Evolutionary conservation across 2,329 filamentous ascomycete genomes (phyloP).

Genomic region (Penicillium nordicum): DNA sequence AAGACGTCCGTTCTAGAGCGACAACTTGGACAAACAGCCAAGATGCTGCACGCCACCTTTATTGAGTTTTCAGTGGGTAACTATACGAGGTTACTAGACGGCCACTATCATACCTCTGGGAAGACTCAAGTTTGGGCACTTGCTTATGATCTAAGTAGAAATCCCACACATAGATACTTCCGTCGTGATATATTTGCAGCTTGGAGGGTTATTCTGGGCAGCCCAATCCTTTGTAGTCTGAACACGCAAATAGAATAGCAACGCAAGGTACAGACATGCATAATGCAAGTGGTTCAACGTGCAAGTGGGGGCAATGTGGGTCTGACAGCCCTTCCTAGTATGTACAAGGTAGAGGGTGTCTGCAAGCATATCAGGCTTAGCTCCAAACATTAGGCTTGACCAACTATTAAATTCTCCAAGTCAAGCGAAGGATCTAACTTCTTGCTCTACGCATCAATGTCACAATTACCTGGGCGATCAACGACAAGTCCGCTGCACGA

Average conservation of each 20-base stretch:
- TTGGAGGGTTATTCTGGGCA: too few relatives aligned
- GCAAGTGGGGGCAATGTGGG: not conserved
- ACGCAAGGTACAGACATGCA: not conserved
- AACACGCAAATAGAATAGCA: not conserved
- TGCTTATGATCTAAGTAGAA: too few relatives aligned
- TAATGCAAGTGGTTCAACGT: not conserved
- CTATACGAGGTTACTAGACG: not conserved
- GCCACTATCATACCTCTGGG: too few relatives aligned
- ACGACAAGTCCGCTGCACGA: not conserved
- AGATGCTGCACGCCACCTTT: not conserved
- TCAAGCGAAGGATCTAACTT: not conserved
- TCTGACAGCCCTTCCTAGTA: not conserved
- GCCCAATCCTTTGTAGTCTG: not conserved
- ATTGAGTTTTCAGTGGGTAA: not conserved
- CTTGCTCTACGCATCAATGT: not conserved
- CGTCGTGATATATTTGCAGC: too few relatives aligned
- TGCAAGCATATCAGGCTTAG: not conserved
- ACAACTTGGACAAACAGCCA: not conserved
- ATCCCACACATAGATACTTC: too few relatives aligned
- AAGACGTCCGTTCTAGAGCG: not conserved
- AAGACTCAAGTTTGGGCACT: not conserved
- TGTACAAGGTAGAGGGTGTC: not conserved
- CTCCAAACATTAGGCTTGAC: not conserved
- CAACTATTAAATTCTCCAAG: not conserved
- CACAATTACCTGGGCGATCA: not conserved